Conservation (phyloP, 2,329 filamentous ascomycete genomes). For the Ceratocystis colombiana region DNA sequence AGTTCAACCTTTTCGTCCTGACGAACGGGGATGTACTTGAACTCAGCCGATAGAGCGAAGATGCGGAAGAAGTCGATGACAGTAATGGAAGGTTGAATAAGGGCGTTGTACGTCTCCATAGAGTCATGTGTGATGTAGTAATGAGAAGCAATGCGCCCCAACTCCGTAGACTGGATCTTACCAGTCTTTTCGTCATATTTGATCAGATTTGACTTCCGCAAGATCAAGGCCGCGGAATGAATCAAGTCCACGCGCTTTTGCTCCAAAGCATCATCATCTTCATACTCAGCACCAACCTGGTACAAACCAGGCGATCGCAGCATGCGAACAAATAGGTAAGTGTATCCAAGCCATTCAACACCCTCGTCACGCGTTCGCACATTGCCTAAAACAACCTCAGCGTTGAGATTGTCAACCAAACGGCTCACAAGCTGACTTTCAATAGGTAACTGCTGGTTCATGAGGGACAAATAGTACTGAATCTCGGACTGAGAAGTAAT, state of each 20-base stretch:
- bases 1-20: constrained; percentile 97
- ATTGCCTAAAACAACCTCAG: constrained; percentile 90
- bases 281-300: constrained; percentile 90
- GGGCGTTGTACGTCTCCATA: constrained; percentile 93
- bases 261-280: constrained; percentile 80
- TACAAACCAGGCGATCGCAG: constrained; percentile 88
- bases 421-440: constrained; percentile 93
- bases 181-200: constrained; percentile 95
- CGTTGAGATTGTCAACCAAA: constrained; percentile 90
- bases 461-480: constrained; percentile 89
- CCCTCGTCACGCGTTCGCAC: constrained; percentile 84
- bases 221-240: constrained; percentile 77
- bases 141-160: constrained; percentile 90
- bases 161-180: constrained; percentile 78
- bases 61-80: constrained; percentile 94
- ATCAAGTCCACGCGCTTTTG: constrained; percentile 97
- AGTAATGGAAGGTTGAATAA: constrained; percentile 85
- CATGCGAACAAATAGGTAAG: constrained; percentile 96
- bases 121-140: constrained; percentile 97
- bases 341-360: constrained; percentile 98
- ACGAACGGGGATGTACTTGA: constrained; percentile 96
- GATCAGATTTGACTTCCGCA: constrained; percentile 79
- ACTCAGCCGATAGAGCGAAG: constrained; percentile 91
- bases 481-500: constrained; percentile 93
- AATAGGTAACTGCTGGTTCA: constrained; percentile 95